These are phyloP conservation scores for Vitis amurensis DNA, from an alignment of 164 flowering plant species.

Conservation along the genomic window DNA sequence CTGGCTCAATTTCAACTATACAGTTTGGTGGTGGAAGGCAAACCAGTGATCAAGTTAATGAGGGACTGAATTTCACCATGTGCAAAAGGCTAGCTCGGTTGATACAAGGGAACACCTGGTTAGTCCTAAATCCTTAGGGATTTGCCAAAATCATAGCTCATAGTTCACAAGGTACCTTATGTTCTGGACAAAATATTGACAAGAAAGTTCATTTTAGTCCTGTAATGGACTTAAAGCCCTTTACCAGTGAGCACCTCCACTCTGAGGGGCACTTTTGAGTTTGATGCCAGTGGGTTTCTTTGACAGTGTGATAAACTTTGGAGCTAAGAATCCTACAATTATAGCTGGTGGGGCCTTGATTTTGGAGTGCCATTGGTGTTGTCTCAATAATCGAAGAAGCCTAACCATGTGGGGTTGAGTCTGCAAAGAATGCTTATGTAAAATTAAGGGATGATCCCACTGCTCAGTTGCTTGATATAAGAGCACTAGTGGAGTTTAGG, in stretches of 20 bases:
- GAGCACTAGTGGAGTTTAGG: constrained; percentile 55
- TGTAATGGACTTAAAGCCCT: too few species aligned
- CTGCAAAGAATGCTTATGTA: constrained; percentile 75
- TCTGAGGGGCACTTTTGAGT: constrained; percentile 22
- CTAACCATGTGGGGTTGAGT: constrained; percentile 81
- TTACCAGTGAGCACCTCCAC: constrained; percentile 20
- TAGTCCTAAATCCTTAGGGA: too few species aligned
- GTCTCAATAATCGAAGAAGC: constrained; percentile 52
- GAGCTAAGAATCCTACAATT: constrained; percentile 57
- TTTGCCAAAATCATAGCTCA: too few species aligned
- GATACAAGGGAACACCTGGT: too few species aligned
- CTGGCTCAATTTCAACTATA: constrained; percentile 12
- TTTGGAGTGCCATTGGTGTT: constrained; percentile 71
- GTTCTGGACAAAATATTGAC: too few species aligned
- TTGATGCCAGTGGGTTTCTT: constrained; percentile 46
- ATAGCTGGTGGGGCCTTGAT: constrained; percentile 57
- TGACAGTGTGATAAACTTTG: constrained; percentile 47
- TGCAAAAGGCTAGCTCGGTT: constrained; percentile 71
- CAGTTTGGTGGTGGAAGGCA: constrained; percentile 30
- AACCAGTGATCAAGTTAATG: constrained; percentile 39
- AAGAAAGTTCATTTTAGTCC: too few species aligned
- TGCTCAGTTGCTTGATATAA: constrained; percentile 87
- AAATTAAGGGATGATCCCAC: constrained; percentile 58
- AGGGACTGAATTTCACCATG: constrained; percentile 65
- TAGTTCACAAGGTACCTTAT: too few species aligned